Base-by-base conservation (phyloP, 176 grass and related monocot genomes). In the Aegilops tauschii region DNA sequence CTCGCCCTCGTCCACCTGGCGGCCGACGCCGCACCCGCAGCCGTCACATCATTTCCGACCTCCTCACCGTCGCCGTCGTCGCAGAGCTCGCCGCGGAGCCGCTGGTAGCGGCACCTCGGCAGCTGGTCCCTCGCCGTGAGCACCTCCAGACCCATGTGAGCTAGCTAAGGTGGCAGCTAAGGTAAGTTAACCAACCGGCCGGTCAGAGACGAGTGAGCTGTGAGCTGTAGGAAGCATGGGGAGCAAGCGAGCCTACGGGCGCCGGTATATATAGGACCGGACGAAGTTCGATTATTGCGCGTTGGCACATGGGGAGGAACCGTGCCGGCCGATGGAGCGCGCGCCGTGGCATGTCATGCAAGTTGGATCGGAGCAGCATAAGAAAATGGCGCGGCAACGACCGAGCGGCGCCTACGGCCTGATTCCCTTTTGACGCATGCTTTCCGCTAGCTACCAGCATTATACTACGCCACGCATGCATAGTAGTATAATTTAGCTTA, bases 391-490 rank as follows among this genome's bases (percentile, higher is more conserved):
- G 64, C 50, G 81, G 65, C 25, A 84, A 77, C 65, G 80, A 67
- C 80, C 75, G 59, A 59, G 68, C 89, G 86, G 90, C 82, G 63
- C 90, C 82, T 78, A 78, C 88, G 71, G 64, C 82, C 78, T 61
- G 86, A 85, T 88, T 91, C 86, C 82, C 90, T 87, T 88, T 88
- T 73, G 86, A 88, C 90, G 52, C 86, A 85, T 91, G 90, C 82
- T 91, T 81, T 82, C 63, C 70, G 11, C 54, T 54, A 42, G 11
- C 54, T 54, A 42, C 1, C 29, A 45, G 0, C 39, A 20, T 28
- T 82, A 89, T 32, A 71, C 35, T 63, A 29, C 1, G 18, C 30
- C 4, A 56, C 3, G 49, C 32, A 64, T 56, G 69, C 61, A 1
- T 25, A 25, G 23, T 25, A 25, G 23, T 20, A 73, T 83, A 81